Conservation (phyloP, 1,139 yeast species). For the Keqinozyma sinolaborantium region DNA sequence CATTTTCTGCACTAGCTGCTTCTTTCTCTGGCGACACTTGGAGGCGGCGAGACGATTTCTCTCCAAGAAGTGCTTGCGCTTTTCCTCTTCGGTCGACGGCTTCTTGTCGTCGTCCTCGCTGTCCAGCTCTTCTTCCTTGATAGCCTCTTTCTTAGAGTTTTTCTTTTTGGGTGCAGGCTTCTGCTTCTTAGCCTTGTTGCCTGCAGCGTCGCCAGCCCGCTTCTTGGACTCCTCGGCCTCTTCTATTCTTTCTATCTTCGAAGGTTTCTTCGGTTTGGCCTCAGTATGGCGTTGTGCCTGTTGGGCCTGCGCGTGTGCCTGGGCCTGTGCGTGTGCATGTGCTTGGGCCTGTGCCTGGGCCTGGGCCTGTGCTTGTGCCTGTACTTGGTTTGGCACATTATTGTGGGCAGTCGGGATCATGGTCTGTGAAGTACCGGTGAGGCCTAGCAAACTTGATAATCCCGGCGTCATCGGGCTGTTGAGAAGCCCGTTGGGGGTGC, state of each 20-base stretch:
- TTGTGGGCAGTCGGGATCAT: conserved; percentile 7
- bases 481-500: conserved; percentile 42
- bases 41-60: conserved; percentile 94
- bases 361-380: conserved; percentile 12
- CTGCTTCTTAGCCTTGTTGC: conserved; percentile 6
- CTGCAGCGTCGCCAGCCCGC: conserved; percentile 1
- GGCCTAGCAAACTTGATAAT: conserved; percentile 37
- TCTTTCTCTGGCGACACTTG: conserved; percentile 92
- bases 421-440: conserved; percentile 9
- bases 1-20: conserved; percentile 80
- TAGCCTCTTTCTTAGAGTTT: conserved; percentile 2
- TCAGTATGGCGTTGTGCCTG: background rate
- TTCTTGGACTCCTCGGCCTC: conserved; percentile 1
- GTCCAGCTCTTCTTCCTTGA: conserved; percentile 6
- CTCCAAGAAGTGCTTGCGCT: conserved; percentile 79
- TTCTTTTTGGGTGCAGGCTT: conserved; percentile 7
- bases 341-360: conserved; percentile 8
- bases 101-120: conserved; percentile 11
- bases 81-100: conserved; percentile 37
- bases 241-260: conserved; percentile 3
- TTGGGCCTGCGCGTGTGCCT: conserved; percentile 2
- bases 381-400: conserved; percentile 18
- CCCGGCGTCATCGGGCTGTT: conserved; percentile 50
- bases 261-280: conserved; percentile 1
- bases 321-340: conserved; percentile 6